Percentiles rank a stretch among this genome's conserved stretches.
phyloP scores from a whole-genome alignment of 805 yeast genomes.

The Candida suzukii region DNA sequence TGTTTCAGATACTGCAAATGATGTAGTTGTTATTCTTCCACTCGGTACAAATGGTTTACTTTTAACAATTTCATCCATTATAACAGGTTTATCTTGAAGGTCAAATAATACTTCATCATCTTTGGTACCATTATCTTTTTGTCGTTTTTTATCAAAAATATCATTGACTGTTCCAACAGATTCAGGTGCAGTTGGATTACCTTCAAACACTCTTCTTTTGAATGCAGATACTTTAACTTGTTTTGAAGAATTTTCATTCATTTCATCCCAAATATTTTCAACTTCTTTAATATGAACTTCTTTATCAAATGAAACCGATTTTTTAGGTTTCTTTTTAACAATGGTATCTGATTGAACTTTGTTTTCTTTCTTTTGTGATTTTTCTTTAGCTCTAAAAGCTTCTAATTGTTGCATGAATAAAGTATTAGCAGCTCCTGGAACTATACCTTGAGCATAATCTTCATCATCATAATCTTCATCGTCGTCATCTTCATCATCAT shows the following conservation, averaged over 20 bases:
- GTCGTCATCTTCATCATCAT: constrained; percentile 14
- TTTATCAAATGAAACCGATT: constrained; percentile 48
- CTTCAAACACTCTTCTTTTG: not conserved
- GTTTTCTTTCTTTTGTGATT: not conserved
- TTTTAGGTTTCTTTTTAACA: constrained; percentile 14
- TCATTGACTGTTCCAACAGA: no score
- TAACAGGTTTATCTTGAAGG: not conserved
- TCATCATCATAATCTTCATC: constrained; percentile 13
- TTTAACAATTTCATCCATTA: not conserved
- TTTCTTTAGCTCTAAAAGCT: not conserved
- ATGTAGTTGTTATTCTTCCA: not conserved
- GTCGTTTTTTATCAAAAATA: no score
- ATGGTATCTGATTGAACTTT: no score
- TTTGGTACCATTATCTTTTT: not conserved
- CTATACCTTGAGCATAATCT: constrained; percentile 15
- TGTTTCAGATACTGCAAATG: not conserved
- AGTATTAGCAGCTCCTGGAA: constrained; percentile 14
- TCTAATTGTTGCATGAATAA: constrained; percentile 17
- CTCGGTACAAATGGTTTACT: not conserved
- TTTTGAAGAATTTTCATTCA: constrained; percentile 11
- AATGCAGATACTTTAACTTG: constrained; percentile 1
- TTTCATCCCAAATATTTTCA: constrained; percentile 45
- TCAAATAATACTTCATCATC: not conserved
- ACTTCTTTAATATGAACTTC: constrained; percentile 51
- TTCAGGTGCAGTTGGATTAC: not conserved